A percentile compares a stretch with the other conserved stretches of the same genome.
Evolutionary conservation across 164 flowering plant species (phyloP).

Genomic region (Magnolia kwangsiensis): DNA sequence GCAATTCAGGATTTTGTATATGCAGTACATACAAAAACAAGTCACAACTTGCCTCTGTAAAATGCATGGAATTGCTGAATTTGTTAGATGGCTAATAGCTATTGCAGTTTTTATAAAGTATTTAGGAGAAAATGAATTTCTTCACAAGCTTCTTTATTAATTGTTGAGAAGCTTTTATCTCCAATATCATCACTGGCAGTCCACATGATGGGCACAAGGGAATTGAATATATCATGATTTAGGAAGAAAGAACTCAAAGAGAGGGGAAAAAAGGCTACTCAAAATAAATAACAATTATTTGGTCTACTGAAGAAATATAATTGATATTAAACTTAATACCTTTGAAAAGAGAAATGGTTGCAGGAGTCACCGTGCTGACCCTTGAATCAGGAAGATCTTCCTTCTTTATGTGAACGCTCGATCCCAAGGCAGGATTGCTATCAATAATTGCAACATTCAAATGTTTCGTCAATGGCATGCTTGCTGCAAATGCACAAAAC

Average conservation of each 20-base stretch:
- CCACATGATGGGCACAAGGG: background rate
- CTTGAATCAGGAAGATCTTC: conserved; percentile 88
- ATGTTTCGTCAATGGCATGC: conserved; percentile 69
- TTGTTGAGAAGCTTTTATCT: background rate
- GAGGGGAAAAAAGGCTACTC: background rate
- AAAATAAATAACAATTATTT: too few species aligned
- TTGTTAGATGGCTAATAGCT: background rate
- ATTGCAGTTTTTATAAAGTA: background rate
- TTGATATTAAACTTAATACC: conserved; percentile 37
- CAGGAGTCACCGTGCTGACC: conserved; percentile 94
- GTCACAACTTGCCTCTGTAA: background rate
- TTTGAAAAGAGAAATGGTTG: conserved; percentile 80
- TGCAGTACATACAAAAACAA: background rate
- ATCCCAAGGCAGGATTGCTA: conserved; percentile 68
- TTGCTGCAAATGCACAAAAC: conserved; percentile 51
- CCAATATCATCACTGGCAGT: background rate
- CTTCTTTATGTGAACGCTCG: conserved; percentile 39
- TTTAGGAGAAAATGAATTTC: background rate
- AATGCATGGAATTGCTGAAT: background rate
- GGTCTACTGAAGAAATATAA: background rate
- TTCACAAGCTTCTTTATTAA: background rate
- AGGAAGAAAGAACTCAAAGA: background rate
- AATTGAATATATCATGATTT: too few species aligned
- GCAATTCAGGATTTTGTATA: background rate
- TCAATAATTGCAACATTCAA: conserved; percentile 88